A percentile compares a stretch with the other conserved stretches of the same genome.
These are phyloP conservation scores for Marasmius sp. DNA, from an alignment of 1,284 basidiomycete genomes.

Conservation along the genomic window DNA sequence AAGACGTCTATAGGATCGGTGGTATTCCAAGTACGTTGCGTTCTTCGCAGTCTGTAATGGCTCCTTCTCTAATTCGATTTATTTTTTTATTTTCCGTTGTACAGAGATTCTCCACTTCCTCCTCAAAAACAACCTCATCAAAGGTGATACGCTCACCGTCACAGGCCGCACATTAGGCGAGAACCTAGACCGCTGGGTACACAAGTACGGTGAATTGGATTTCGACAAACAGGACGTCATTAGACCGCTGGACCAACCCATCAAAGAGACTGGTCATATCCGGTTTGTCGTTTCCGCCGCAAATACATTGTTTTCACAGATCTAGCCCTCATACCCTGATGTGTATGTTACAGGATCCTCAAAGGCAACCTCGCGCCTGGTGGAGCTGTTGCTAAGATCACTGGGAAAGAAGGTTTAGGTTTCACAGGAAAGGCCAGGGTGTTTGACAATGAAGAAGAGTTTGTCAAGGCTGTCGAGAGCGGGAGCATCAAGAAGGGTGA, in stretches of 20 bases:
- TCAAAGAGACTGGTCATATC: slow-evolving; percentile 87
- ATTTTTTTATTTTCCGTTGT: neutral
- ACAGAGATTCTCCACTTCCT: slow-evolving; percentile 82
- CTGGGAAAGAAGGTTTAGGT: slow-evolving; percentile 86
- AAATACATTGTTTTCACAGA: neutral
- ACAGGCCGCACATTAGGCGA: slow-evolving; percentile 87
- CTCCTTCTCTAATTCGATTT: slow-evolving; percentile 5
- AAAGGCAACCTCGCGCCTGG: slow-evolving; percentile 90
- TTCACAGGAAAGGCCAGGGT: slow-evolving; percentile 84
- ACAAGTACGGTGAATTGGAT: slow-evolving; percentile 74
- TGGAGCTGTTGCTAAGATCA: slow-evolving; percentile 93
- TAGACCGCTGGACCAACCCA: slow-evolving; percentile 80
- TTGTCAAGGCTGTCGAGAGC: slow-evolving; percentile 78
- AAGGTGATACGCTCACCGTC: slow-evolving; percentile 86
- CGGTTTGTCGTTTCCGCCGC: slow-evolving; percentile 43
- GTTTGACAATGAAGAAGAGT: slow-evolving; percentile 83
- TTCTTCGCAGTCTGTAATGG: neutral
- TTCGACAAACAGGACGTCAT: slow-evolving; percentile 77
- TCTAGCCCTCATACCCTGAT: neutral
- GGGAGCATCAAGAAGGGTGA: slow-evolving; percentile 83
- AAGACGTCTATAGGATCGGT: slow-evolving; percentile 86
- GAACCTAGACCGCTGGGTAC: slow-evolving; percentile 84
- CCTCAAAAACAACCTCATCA: slow-evolving; percentile 78
- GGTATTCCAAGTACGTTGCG: slow-evolving; percentile 76
- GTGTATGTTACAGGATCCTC: slow-evolving; percentile 54